These are phyloP conservation scores for Ciborinia camelliae DNA, from an alignment of 2,329 filamentous ascomycete genomes.

Conservation along the genomic window DNA sequence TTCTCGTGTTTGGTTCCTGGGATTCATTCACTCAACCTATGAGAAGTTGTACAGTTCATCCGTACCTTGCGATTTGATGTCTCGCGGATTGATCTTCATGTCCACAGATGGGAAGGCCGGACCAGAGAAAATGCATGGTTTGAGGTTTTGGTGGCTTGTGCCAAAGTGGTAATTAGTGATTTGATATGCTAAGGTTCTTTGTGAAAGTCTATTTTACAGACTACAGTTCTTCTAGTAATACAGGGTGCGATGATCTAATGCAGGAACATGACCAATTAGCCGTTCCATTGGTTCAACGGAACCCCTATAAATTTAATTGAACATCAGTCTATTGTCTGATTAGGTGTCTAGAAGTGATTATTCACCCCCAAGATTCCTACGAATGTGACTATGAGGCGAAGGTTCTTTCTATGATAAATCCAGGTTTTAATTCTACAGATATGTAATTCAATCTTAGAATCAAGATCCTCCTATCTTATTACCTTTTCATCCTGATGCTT, in stretches of 20 bases:
- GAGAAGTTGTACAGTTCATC: conserved; percentile 4
- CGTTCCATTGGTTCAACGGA: not conserved
- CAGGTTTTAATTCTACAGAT: not conserved
- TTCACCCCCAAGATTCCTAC: conserved; percentile 8
- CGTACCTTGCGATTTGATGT: conserved; percentile 11
- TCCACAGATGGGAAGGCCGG: conserved; percentile 16
- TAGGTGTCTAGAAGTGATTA: conserved; percentile 4
- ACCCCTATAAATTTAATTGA: conserved; percentile 10
- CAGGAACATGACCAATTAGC: conserved; percentile 15
- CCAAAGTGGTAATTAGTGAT: not conserved
- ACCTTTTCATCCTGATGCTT: not conserved
- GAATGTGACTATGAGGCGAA: conserved; percentile 2
- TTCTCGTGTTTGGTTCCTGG: not conserved
- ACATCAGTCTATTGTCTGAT: not conserved
- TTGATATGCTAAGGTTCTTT: not conserved
- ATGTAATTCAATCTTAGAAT: conserved; percentile 3
- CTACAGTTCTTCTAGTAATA: too few species aligned
- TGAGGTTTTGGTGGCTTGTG: not conserved
- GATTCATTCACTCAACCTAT: conserved; percentile 1
- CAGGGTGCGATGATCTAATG: conserved; percentile 8
- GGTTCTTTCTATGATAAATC: not conserved
- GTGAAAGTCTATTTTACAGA: not conserved
- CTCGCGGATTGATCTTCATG: conserved; percentile 13
- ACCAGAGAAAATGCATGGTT: conserved; percentile 14
- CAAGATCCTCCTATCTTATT: not conserved